Conservation (phyloP, 1,284 basidiomycete species). For the Pyrrhoderma lamaoense region DNA sequence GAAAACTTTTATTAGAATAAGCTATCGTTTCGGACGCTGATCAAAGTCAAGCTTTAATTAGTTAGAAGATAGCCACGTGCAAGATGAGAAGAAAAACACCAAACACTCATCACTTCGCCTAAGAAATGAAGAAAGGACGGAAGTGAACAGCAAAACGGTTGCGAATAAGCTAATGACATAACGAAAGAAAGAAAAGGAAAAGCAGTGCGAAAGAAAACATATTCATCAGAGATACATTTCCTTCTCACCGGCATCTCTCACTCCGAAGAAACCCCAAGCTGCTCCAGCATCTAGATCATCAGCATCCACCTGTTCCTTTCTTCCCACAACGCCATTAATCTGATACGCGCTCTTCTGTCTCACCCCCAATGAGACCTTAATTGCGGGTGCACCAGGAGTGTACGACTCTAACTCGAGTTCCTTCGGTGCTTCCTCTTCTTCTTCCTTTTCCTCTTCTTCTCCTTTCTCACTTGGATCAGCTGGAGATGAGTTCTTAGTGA, state of each 20-base stretch:
- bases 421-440: constrained; percentile 21
- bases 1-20: too few relatives aligned
- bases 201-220: neutral
- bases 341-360: constrained; percentile 40
- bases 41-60: too few relatives aligned
- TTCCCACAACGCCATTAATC: constrained; percentile 38
- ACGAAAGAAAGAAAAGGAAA: too few relatives aligned
- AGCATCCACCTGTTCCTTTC: constrained; percentile 33
- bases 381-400: constrained; percentile 47
- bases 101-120: too few relatives aligned
- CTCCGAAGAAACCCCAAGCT: constrained; percentile 39
- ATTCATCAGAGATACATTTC: constrained; percentile 22
- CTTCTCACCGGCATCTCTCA: constrained; percentile 30
- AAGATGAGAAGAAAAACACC: too few relatives aligned
- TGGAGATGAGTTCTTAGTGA: neutral
- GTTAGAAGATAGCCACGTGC: too few relatives aligned
- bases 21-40: too few relatives aligned
- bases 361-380: constrained; percentile 66
- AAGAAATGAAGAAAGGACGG: too few relatives aligned
- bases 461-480: constrained; percentile 8
- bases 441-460: constrained; percentile 16
- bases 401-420: constrained; percentile 44
- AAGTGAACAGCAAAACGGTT: too few relatives aligned
- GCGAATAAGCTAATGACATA: too few relatives aligned
- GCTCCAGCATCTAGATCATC: constrained; percentile 39